Base-by-base conservation (phyloP, 2,329 filamentous ascomycete genomes). In the Huntiella moniliformis region DNA sequence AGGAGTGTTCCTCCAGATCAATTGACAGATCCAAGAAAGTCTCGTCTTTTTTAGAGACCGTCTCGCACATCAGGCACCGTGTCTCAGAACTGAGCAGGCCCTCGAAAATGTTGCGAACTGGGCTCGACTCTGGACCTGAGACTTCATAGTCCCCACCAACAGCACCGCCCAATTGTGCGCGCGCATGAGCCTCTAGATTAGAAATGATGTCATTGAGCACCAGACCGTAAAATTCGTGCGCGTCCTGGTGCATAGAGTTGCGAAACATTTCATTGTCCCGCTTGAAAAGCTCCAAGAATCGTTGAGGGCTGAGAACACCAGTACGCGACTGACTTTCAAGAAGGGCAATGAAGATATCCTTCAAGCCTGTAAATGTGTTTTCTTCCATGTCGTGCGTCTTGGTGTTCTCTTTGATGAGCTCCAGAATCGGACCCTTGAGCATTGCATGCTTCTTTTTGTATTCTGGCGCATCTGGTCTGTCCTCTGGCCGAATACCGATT, bases 361-460 rank as follows among this genome's bases (percentile, higher is more conserved):
- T 92, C 45, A 98, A 65, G 0, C 85, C 85, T 0, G 88, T 94
- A 58, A 96, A 98, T 3, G 93, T 79, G 50, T 84, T 92, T 58
- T 96, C 88, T 42, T 84, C 76, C 87, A 96, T 95, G 54, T 82
- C 84, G 57, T 95, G 94, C 13, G 77, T 74, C 39, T 70, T 69
- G 5, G 79, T 71, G 56, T 86, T 91, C 55, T 92, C 84, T 54
- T 82, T 79, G 42, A 79, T 76, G 61, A 96, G 73, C 55, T 92
- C 83, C 47, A 96, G 62, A 34, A 95, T 79, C 1, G 91, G 91
- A 0, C 91, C 85, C 38, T 80, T 81, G 50, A 87, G 70, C 67
- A 96, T 77, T 13, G 87, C 87, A 59, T 91, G 78, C 64, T 94
- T 95, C 69, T 98, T 98, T 65, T 95, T 95, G 64, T 91, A 94